Percentiles rank a stretch among this genome's conserved stretches.
phyloP scores from a whole-genome alignment of 495 filamentous ascomycete species.

The Lasiosphaeris hirsuta region DNA sequence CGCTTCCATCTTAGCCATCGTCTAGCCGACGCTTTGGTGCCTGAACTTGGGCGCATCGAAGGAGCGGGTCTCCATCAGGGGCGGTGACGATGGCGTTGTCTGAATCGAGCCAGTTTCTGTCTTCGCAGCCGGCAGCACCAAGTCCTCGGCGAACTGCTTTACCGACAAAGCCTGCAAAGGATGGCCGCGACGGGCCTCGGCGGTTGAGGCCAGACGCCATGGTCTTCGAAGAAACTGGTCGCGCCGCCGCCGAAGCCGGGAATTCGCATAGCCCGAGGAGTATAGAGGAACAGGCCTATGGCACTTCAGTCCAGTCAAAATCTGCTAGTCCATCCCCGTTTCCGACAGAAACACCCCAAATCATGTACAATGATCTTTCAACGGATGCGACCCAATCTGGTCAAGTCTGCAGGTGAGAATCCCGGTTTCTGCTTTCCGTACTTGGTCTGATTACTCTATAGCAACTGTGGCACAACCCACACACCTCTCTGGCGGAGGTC shows the following conservation, averaged over 20 bases:
- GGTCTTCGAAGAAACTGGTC: conserved; percentile 8
- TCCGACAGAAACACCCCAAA: conserved; percentile 10
- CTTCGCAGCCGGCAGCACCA: conserved; percentile 9
- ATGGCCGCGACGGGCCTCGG: not conserved
- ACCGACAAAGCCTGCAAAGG: conserved; percentile 25
- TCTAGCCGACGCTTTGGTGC: not conserved
- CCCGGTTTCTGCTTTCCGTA: not conserved
- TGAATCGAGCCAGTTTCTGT: conserved; percentile 9
- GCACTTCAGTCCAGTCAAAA: conserved; percentile 7
- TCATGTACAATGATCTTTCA: conserved; percentile 9
- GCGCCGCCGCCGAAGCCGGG: not conserved
- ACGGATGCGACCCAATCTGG: conserved; percentile 30
- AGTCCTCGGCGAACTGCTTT: conserved; percentile 29
- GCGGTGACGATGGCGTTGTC: conserved; percentile 20
- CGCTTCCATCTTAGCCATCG: not conserved
- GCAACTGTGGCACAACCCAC: conserved; percentile 90
- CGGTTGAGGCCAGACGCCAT: conserved; percentile 9
- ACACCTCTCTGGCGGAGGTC: conserved; percentile 95
- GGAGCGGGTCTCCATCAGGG: not conserved
- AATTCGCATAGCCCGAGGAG: conserved; percentile 16
- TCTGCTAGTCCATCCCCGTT: conserved; percentile 18
- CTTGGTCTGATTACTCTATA: conserved; percentile 38
- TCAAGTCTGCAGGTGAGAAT: conserved; percentile 54
- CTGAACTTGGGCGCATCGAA: not conserved
- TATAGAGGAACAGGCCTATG: conserved; percentile 5